Evolutionary conservation across 352 stramenopile species (phyloP), one percentile per base, ranked within the genome.

Genomic region (Aphanomyces astaci): DNA sequence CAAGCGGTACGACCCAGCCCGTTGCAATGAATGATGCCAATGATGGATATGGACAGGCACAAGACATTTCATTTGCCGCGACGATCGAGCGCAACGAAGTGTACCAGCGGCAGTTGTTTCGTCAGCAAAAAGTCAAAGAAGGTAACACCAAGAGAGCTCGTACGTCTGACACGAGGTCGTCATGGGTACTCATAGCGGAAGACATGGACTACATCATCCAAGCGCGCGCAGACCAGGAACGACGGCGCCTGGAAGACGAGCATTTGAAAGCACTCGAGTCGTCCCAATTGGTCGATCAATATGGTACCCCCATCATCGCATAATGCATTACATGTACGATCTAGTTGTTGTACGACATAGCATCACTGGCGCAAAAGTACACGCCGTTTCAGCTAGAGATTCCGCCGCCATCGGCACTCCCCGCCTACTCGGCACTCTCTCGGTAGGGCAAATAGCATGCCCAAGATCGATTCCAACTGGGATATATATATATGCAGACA

Each of bases 1-100:
- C 81, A 86, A 72, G 88, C 82, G 67, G 84, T 94, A 66, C 2
- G 73, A n/a, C n/a, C n/a, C n/a, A n/a, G n/a, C n/a, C n/a, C n/a
- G n/a, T n/a, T n/a, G n/a, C 19, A 55, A 40, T 22, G 17, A 45
- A 27, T 43, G 59, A 22, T 1, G 19, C 4, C 45, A 28, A 66
- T 54, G 19, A 9, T 19, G 3, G 56, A 32, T 32, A 22, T 5
- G 39, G 9, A 40, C 69, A 93, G 84, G 80, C 67, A 7, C 82
- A 90, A 40, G 82, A 91, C 70, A 85, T 93, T 30, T 78, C 86
- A 54, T 69, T 93, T 53, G 75, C 80, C 0, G 76, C 89, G 60
- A 91, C 81, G 51, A 62, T 93, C 54, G 84, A 89, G 64, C 84
- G 87, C 31, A 91, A 91, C 48, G 84, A 93, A 67, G 72, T 77